Base-by-base conservation (phyloP, 441 rosid species). In the Breynia disticha region DNA sequence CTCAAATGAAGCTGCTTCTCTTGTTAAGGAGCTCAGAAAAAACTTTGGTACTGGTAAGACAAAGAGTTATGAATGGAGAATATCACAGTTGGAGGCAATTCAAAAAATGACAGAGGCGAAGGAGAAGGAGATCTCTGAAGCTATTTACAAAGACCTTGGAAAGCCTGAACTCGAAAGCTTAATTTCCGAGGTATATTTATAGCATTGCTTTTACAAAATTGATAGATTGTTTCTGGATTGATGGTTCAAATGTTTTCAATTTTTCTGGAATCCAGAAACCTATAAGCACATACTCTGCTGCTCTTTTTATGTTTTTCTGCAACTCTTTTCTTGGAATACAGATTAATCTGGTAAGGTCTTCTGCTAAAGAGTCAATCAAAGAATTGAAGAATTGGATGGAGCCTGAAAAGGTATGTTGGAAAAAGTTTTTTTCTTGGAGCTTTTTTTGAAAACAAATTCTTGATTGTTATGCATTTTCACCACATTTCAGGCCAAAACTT, bases 51-150 rank as follows among this genome's bases (percentile, higher is more conserved):
- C 81, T 2, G 83, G 86, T 10, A 83, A 67, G 64, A 90, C 97
- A 7, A 81, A 64, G 62, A 80, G 81, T 42, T 87, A 81, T 50
- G 84, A 80, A 14, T 90, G 97, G 95, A 77, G 96, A 66, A 54
- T 77, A 19, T 41, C 79, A 24, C 96, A 87, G 71, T 63, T 90
- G 59, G 64, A 67, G 49, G 67, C 73, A 14, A 73, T 87, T 4
- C 55, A 64, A 11, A 67, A 66, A 28, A 81, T 90, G 70, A 60
- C 82, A 15, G 80, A 83, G 12, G 86, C 87, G 18, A 84, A 79
- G 51, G 95, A 83, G 67, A 66, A 66, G 37, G 81, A 81, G 15
- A 84, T 87, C 42, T 35, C 54, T 19, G 67, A 75, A 38, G 95
- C 91, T 62, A 76, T 90, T 39, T 49, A 64, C 19, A 44, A 71